Percentiles rank a stretch among this genome's conserved stretches.
phyloP scores from a whole-genome alignment of 2,329 filamentous ascomycete species.

The Coniochaeta prunicola region DNA sequence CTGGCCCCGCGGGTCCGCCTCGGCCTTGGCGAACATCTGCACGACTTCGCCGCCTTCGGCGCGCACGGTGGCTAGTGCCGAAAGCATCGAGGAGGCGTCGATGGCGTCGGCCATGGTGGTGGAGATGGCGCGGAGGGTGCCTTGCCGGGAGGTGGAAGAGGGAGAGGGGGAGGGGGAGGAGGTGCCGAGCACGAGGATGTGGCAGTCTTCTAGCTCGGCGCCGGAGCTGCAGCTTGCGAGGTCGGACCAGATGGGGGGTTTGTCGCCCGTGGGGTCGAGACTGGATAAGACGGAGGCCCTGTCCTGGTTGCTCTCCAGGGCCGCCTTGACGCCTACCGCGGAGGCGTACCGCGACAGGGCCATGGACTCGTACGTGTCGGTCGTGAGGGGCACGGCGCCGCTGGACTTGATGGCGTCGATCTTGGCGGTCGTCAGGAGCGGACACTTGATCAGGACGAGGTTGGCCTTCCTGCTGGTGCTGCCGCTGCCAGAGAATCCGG shows the following conservation, averaged over 20 bases:
- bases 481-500: no score
- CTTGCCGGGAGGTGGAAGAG: no score
- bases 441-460: slow-evolving; percentile 15
- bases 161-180: no score
- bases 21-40: slow-evolving; percentile 23
- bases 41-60: slow-evolving; percentile 13
- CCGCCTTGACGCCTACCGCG: slow-evolving; percentile 20
- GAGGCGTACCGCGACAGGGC: slow-evolving; percentile 23
- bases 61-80: slow-evolving; percentile 12
- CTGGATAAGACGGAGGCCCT: neutral
- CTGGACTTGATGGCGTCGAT: slow-evolving; percentile 14
- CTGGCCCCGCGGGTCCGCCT: slow-evolving; percentile 18
- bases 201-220: slow-evolving; percentile 22
- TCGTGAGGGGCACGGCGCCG: slow-evolving; percentile 15
- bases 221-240: slow-evolving; percentile 23
- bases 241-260: slow-evolving; percentile 15
- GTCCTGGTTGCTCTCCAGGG: slow-evolving; percentile 16
- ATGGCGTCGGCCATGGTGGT: slow-evolving; percentile 20
- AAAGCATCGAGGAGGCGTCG: slow-evolving; percentile 13
- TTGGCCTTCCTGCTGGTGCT: slow-evolving; percentile 10
- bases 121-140: slow-evolving; percentile 12
- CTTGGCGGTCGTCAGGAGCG: slow-evolving; percentile 20
- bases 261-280: neutral
- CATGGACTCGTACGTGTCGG: slow-evolving; percentile 24
- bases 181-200: slow-evolving; percentile 22